Base-by-base conservation (phyloP, 768 basidiomycete genomes). In the Tylopilus intermedius region DNA sequence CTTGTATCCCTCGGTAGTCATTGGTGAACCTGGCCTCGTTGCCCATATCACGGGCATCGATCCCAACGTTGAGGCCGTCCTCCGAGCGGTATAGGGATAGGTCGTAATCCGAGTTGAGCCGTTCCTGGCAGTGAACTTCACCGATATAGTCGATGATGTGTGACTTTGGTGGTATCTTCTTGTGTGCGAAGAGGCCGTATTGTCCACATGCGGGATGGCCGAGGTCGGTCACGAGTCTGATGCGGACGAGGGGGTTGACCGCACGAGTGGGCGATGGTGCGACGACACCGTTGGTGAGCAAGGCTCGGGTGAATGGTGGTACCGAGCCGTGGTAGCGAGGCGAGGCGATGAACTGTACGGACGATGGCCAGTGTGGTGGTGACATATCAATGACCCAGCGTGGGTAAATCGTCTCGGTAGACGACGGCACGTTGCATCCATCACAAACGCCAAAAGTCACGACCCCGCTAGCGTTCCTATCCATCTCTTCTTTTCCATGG, bases 21-120 rank as follows among this genome's bases (percentile, higher is more conserved):
- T 96, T 96, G 53, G 91, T 76, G 65, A 95, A 94, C 62, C 94
- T 75, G 1, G 86, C 86, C 67, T 93, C 90, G 69, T 94, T 96
- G 27, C 94, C 94, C 74, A 80, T 80, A 3, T 41, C 58, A 27
- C 74, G 74, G 18, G 92, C 91, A 65, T 96, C 93, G 38, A 89
- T 75, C 1, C 91, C 93, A 18, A 94, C 79, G 61, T 74, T 84
- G 38, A 79, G 63, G 8, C 80, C 81, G 47, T 76, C 73, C 51
- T 73, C 69, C 46, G 77, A 71, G 33, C 83, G 84, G 65, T 79
- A 74, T n/a, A 95, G 76, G 13, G 85, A 91, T 24, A 95, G 73
- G 68, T 95, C 94, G 64, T 95, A 95, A 68, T 94, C 85, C n/a
- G 88, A 88, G 30, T 77, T 70, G 24, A 74, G 75, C 48, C 88